Conservation (phyloP, 768 basidiomycete species). For the Leucocoprinus leucothites region DNA sequence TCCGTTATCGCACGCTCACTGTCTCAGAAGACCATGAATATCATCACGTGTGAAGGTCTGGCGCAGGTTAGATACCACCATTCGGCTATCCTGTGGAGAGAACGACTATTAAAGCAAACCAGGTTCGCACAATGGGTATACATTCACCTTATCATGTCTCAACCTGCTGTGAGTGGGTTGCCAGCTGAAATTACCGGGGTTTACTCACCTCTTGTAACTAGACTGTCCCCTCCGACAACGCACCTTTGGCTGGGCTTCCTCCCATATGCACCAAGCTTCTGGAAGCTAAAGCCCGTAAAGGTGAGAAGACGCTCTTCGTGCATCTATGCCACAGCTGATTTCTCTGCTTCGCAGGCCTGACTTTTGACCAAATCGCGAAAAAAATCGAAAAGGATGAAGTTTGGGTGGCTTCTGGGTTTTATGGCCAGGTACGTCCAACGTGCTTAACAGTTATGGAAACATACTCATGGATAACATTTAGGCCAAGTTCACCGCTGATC, state of each 20-base stretch:
- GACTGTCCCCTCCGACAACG: constrained; percentile 39
- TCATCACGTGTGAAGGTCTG: neutral
- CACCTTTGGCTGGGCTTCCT: constrained; percentile 50
- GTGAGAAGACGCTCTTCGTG: constrained; percentile 24
- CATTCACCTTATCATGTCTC: constrained; percentile 10
- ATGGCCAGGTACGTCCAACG: constrained; percentile 57
- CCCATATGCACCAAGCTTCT: constrained; percentile 48
- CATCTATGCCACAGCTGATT: neutral
- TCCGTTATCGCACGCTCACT: neutral
- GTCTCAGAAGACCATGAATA: neutral
- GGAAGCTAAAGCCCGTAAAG: constrained; percentile 67
- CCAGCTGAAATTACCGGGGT: neutral
- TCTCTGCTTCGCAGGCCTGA: constrained; percentile 40
- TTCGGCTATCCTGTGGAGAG: neutral
- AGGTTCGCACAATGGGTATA: neutral
- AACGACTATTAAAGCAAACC: neutral
- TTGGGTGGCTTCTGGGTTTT: constrained; percentile 81
- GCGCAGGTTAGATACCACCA: neutral
- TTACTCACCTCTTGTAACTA: constrained; percentile 15
- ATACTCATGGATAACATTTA: constrained; percentile 22
- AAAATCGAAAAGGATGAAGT: constrained; percentile 71
- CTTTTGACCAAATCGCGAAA: constrained; percentile 68
- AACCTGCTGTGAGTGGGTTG: constrained; percentile 4
- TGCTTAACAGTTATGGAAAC: neutral
- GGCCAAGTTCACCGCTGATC: constrained; percentile 67